A percentile compares a stretch with the other conserved stretches of the same genome.
Conservation (phyloP, 768 basidiomycete species). For the Megacollybia marginata region DNA sequence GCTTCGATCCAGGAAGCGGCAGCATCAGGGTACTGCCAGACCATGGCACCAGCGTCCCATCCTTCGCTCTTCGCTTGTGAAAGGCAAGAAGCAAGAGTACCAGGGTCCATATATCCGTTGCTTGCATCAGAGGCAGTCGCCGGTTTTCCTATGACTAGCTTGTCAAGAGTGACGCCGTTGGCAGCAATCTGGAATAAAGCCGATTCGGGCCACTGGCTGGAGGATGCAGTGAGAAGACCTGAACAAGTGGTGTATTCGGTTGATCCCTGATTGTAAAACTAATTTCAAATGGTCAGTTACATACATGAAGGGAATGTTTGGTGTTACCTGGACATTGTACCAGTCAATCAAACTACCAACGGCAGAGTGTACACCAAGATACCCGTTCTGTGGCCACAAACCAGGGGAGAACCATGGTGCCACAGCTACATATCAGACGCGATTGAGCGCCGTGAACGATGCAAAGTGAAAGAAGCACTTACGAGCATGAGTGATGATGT, state of each 20-base stretch:
- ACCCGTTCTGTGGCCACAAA: neutral
- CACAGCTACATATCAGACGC: neutral
- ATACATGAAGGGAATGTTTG: too few relatives aligned
- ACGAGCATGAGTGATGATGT: slow-evolving; percentile 29
- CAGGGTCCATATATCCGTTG: neutral
- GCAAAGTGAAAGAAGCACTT: neutral
- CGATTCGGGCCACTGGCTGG: neutral
- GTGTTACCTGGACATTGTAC: neutral
- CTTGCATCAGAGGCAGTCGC: neutral
- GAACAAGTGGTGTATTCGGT: neutral
- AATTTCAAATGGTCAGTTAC: too few relatives aligned
- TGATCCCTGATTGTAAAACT: neutral
- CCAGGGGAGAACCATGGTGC: neutral
- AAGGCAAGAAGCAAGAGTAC: neutral
- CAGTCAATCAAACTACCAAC: neutral
- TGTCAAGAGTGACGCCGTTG: neutral
- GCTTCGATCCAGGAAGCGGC: neutral
- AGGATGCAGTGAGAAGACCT: neutral
- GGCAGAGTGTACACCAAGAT: neutral
- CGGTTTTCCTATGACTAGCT: neutral
- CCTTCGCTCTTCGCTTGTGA: neutral
- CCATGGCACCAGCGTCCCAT: neutral
- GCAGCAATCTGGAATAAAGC: neutral
- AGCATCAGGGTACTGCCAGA: neutral
- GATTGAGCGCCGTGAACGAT: neutral